Evolutionary conservation across 805 yeast genomes (phyloP).

Genomic region (Pachysolen tannophilus): DNA sequence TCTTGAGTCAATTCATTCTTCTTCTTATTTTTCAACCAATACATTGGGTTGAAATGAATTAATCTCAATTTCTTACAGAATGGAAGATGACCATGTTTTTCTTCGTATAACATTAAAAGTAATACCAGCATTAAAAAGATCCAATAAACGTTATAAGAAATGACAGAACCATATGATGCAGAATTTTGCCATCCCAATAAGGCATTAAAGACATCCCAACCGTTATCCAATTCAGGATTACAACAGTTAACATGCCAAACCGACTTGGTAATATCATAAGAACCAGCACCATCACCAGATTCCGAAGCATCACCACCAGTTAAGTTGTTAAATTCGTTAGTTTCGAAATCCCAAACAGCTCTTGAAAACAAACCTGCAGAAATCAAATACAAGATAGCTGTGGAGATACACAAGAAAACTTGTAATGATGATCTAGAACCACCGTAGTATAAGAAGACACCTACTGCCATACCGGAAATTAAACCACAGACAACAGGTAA

Average conservation of each 20-base stretch:
- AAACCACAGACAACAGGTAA: constrained; percentile 85
- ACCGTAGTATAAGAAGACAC: constrained; percentile 67
- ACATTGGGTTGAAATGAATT: constrained; percentile 61
- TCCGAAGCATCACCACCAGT: constrained; percentile 97
- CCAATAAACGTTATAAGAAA: constrained; percentile 90
- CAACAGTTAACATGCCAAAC: constrained; percentile 99
- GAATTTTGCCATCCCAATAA: constrained; percentile 96
- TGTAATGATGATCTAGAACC: constrained; percentile 82
- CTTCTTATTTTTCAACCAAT: constrained; percentile 62
- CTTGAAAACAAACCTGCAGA: constrained; percentile 91
- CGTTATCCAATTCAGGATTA: constrained; percentile 83
- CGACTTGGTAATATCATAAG: constrained; percentile 68
- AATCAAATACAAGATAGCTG: constrained; percentile 82
- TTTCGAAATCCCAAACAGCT: constrained; percentile 86
- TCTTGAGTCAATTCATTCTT: constrained; percentile 43
- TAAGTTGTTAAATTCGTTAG: constrained; percentile 47
- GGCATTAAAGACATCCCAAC: constrained; percentile 97
- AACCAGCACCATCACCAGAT: constrained; percentile 89
- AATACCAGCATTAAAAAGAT: constrained; percentile 49
- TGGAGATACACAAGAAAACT: constrained; percentile 77
- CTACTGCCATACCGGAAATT: constrained; percentile 68
- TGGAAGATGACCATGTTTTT: constrained; percentile 76
- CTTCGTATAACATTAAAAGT: constrained; percentile 68
- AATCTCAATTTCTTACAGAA: constrained; percentile 42
- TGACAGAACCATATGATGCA: constrained; percentile 87